These are phyloP conservation scores for sunflower (Helianthus annuus) DNA, from an alignment of 129 eudicot genomes.

Conservation along the genomic window HanXRQr2.0-SUNRISE NC_035443.2:183145737-183146236, in stretches of 20 bases:
- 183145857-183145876: slow-evolving; percentile 26
- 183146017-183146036: slow-evolving; percentile 49
- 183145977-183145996: slow-evolving; percentile 36
- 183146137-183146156: neutral
- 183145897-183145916: slow-evolving; percentile 55
- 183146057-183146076: slow-evolving; percentile 44
- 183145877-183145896: slow-evolving; percentile 44
- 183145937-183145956: slow-evolving; percentile 50
- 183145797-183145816: slow-evolving; percentile 59
- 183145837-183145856: slow-evolving; percentile 57
- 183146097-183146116: slow-evolving; percentile 51
- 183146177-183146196: neutral
- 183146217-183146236: neutral
- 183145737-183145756: slow-evolving; percentile 35
- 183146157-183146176: neutral
- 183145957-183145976: slow-evolving; percentile 51
- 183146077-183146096: slow-evolving; percentile 55
- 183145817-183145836: slow-evolving; percentile 48
- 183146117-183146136: slow-evolving; percentile 39
- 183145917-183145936: slow-evolving; percentile 54
- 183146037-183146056: slow-evolving; percentile 39
- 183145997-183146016: slow-evolving; percentile 31
- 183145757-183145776: slow-evolving; percentile 35
- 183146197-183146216: neutral
- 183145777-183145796: slow-evolving; percentile 43